Base-by-base conservation (phyloP, 2,329 filamentous ascomycete species). In the Byssoonygena ceratinophila region DNA sequence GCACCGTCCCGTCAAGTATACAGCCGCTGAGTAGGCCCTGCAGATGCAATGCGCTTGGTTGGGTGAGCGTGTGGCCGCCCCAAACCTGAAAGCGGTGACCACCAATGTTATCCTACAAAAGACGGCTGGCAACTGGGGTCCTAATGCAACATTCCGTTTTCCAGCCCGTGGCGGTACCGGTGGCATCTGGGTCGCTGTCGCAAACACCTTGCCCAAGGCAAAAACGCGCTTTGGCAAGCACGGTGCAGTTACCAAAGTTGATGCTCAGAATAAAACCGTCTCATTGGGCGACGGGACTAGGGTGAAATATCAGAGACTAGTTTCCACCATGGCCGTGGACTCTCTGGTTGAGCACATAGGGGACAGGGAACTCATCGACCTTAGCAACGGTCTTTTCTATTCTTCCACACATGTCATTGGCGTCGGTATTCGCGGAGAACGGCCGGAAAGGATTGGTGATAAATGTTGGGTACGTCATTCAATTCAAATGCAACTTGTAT, bases 11-110 rank as follows among this genome's bases (percentile, higher is more conserved):
- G 31, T 27, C 25, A 14, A 25, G 9, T 3, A 41, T 32, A 12
- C n/a, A 43, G 27, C 39, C 25, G 44, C 49, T 34, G n/a, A 47
- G 27, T 23, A 12, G 2, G 12, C 27, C 11, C 2, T 29, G 29
- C 60, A 95, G 90, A 98, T 98, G 92, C 92, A 97, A 87, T 95
- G 89, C 72, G 77, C 84, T 70, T 98, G 92, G 92, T 85, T 97
- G 58, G 92, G 92, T 64, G 92, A 98, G 82, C 91, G 92, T 78
- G 92, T 98, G 50, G 92, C 92, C 56, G 90, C 91, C 51, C 92
- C 92, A 60, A 87, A 98, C 68, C 79, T 96, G 76, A 98, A 98
- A 83, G 80, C 78, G 36, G 86, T 94, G 63, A 90, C 88, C 63
- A 85, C 82, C 75, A 98, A 98, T 72, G 86, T 96, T 66, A 89